Evolutionary conservation across 192 early-diverging fungal genomes (phyloP), one percentile per base, ranked within the genome.

Genomic region (Rhizoclosmatium globosum): DNA sequence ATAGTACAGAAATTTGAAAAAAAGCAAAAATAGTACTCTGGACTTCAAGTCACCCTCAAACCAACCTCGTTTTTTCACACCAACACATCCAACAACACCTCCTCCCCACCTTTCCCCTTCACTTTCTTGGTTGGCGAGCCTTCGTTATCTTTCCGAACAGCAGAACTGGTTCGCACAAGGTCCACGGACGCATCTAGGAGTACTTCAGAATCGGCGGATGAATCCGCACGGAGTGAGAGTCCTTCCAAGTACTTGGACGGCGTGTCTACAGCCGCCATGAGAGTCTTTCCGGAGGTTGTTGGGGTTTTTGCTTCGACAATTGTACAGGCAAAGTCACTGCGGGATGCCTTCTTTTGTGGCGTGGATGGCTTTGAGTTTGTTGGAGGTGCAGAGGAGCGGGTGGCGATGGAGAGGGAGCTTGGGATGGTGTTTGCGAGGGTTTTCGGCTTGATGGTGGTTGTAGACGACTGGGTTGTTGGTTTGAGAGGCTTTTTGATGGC

Each of bases 111-210:
- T 43, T 46, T 68, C 39, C 17, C 17, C 45, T 68, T 68, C 39
- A 43, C 43, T n/a, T 68, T 68, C 45, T 68, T 68, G 41, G 67
- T 68, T 13, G 67, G 67, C 15, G 67, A 68, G 15, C 67, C 67
- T 47, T 68, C 67, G 7, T 43, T 43, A 11, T 42, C 67, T 23
- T 68, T 68, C 3, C 67, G 38, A 15, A 68, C 67, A 47, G 23
- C 67, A 17, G 42, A 46, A 47, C 67, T 68, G 13, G 41, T 42
- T 42, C 67, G 67, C 39, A 68, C 67, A 41, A 44, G 21, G 9
- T 64, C 23, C 9, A 23, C 15, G 62, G 23, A 21, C 11, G 31
- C 31, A 64, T 23, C 31, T 23, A 41, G 15, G 13, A 13, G 13
- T 64, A 21, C 2, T 31, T 64, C 61, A 0, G 0, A 6, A 23